Base-by-base conservation (phyloP, 2,329 filamentous ascomycete species). In the Hymenoscyphus linearis region DNA sequence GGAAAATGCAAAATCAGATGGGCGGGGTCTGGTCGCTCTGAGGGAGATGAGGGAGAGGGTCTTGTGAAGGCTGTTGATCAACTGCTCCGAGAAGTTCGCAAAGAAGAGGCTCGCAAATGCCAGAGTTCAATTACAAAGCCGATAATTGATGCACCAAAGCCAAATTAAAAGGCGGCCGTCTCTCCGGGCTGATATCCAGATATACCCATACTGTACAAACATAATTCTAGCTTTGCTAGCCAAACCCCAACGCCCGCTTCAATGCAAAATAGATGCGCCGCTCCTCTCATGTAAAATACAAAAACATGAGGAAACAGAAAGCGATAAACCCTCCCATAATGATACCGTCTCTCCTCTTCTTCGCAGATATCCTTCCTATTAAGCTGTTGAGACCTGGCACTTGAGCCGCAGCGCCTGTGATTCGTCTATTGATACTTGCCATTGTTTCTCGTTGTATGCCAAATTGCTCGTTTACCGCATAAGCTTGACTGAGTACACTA, bases 391-490 rank as follows among this genome's bases (percentile, higher is more conserved):
- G 86, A 1, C 95, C 95, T 0, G 95, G 95, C 16, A 99, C 89
- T 73, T 96, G 89, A 72, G 90, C 91, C 44, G 93, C 95, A 31
- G 93, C 93, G 36, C 89, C 81, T 4, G 91, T 92, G 74, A 99
- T 98, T 65, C 93, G 83, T 64, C 93, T 82, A 75, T 97, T 96
- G 71, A 99, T 93, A 74, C 85, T 96, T 52, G 88, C 84, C 64
- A 99, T 77, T 27, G 89, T 93, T 79, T 98, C 93, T 64, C 93
- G 82, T 80, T 99, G 95, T 60, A 92, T 71, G 14, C 84, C 82
- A 74, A 99, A 98, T 74, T 82, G 93, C 77, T 98, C 92, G 73
- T 96, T 96, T 58, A 98, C 91, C 12, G 93, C 93, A 77, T 99
- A 99, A 7, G 95, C 95, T 79, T 98, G 95, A 73, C 89, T 93